phyloP scores from a whole-genome alignment of 768 basidiomycete species.

The Xanthoconium purpureum region DNA sequence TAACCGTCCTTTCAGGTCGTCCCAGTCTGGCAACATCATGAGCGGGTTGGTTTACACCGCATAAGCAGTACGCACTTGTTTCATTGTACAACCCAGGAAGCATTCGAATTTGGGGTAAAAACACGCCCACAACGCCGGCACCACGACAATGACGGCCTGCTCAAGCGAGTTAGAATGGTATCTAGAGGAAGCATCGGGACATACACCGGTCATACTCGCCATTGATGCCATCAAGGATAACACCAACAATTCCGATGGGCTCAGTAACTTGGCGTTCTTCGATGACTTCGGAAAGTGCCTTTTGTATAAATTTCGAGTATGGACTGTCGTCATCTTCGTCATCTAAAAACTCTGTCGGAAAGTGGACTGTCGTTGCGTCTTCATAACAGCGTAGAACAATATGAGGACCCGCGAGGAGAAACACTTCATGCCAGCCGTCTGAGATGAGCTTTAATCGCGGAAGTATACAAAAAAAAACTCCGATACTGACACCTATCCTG shows the following conservation, averaged over 20 bases:
- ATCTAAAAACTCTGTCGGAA: background rate
- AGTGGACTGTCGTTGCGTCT: background rate
- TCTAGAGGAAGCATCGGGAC: background rate
- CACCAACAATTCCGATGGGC: background rate
- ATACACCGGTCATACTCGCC: background rate
- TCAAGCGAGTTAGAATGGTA: background rate
- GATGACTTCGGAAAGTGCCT: background rate
- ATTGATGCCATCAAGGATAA: background rate
- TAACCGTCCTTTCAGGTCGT: background rate
- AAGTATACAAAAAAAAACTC: background rate
- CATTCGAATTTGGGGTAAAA: background rate
- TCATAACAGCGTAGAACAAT: constrained; percentile 4
- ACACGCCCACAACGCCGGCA: no score
- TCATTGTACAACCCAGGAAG: background rate
- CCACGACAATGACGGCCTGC: background rate
- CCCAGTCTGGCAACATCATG: background rate
- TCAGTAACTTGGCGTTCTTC: background rate
- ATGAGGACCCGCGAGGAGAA: constrained; percentile 6
- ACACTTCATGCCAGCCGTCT: background rate
- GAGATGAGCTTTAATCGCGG: no score
- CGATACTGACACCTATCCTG: background rate
- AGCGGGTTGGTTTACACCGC: no score
- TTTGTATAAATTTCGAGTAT: background rate
- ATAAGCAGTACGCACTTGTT: background rate
- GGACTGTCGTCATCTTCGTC: background rate